Evolutionary conservation across 768 basidiomycete genomes (phyloP), one percentile per base, ranked within the genome.

Genomic region (Chlorophyllum brunneum): DNA sequence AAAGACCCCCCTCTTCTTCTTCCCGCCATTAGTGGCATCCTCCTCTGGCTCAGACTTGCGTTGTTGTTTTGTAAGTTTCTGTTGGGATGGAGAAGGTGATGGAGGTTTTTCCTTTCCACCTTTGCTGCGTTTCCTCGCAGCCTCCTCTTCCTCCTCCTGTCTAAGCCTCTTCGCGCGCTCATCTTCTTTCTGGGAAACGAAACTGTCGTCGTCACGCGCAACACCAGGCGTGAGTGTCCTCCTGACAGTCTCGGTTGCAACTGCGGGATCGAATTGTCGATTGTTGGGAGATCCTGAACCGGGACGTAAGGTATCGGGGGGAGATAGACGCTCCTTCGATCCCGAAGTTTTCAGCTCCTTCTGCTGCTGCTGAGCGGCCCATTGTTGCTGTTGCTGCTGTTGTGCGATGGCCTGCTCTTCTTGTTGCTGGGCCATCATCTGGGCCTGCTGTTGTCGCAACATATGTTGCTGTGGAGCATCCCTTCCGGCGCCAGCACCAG

Each of bases 161-260:
- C 71, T 65, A 33, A 70, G 68, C n/a, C 68, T 64, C 62, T 82
- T 83, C 63, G 77, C 73, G 5, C 66, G 61, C 24, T 70, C 69
- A 7, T 70, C 69, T 13, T 68, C 63, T 30, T 55, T 51, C 38
- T 61, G 62, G 26, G 10, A 16, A 16, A 27, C 18, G 22, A 22
- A 15, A 13, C n/a, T 37, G 26, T 69, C 74, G 26, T 68, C 75
- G 15, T 81, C 81, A 13, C 86, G 83, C 9, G 83, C 88, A 18
- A 95, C 82, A 1, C 78, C 72, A 1, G 93, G 93, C 0, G 92
- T 95, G 52, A 80, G 83, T 8, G 82, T 86, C 49, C 93, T 72
- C 58, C 88, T 85, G 49, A 79, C 79, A 5, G 92, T 93, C 62
- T 90, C 93, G 1, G 72, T 79, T 5, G 70, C 80, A 45, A 87